phyloP scores from a whole-genome alignment of 192 early-diverging fungal species.

The Obelidium mucronatum region DNA sequence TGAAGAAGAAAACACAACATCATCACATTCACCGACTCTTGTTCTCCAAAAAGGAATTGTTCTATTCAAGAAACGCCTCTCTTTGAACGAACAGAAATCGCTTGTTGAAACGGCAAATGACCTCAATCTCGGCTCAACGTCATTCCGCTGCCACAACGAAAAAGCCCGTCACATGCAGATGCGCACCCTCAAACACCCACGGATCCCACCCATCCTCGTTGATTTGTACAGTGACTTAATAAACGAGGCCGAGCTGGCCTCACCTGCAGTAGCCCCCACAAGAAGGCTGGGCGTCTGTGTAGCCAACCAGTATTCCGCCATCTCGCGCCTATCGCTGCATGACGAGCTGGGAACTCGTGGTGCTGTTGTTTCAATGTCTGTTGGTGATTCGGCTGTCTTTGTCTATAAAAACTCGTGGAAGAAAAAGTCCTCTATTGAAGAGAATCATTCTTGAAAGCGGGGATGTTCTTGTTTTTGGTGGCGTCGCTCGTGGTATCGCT shows the following conservation, averaged over 20 bases:
- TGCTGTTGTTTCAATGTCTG: not conserved
- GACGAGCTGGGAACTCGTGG: not conserved
- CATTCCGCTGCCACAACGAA: not conserved
- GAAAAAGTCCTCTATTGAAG: not conserved
- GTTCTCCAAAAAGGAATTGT: not conserved
- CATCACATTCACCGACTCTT: too few species aligned
- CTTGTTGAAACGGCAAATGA: not conserved
- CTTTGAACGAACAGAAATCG: not conserved
- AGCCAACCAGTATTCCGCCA: not conserved
- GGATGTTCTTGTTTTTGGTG: conserved; percentile 24
- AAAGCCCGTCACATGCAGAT: conserved; percentile 2
- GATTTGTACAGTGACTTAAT: not conserved
- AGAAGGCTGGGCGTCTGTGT: not conserved
- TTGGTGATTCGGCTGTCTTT: conserved; percentile 1
- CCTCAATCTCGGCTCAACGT: not conserved
- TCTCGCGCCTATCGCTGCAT: conserved; percentile 9
- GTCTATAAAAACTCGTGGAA: not conserved
- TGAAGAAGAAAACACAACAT: too few species aligned
- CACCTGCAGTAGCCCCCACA: not conserved
- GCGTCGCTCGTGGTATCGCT: not conserved
- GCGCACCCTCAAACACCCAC: not conserved
- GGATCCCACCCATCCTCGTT: not conserved
- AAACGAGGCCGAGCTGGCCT: not conserved
- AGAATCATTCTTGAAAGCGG: conserved; percentile 14
- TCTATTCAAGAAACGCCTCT: not conserved